Evolutionary conservation across 2,329 filamentous ascomycete species (phyloP), one percentile per base, ranked within the genome.

Genomic region (Zopfia rhizophila): DNA sequence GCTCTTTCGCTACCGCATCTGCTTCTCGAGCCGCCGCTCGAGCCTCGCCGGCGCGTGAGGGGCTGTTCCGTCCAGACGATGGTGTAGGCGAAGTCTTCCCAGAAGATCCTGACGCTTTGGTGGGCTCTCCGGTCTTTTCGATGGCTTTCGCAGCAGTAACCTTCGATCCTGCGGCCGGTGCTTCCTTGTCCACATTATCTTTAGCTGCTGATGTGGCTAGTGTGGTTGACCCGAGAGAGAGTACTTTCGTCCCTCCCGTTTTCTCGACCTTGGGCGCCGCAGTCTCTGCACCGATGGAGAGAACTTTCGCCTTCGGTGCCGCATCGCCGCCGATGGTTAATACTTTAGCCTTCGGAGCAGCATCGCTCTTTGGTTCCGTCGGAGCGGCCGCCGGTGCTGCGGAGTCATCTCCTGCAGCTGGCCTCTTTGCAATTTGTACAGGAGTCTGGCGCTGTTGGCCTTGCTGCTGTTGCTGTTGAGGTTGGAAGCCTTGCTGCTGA

Each of bases 61-160:
- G 91, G 68, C 90, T 96, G 25, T 88, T 91, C 39, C 91, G 85
- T 33, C 92, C 93, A 8, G 91, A 94, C 1, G 89, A 89, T 7
- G 90, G 89, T 4, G 88, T 83, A 13, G 93, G 90, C 1, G 91
- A 94, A 3, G 88, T 87, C 68, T 85, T 89, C 43, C 91, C 91
- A 40, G 72, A 73, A 83, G 60, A 45, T 16, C 60, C 50, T 38
- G 77, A 71, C 23, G 76, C 75, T 32, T 81, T 76, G 35, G 76
- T 75, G 7, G 82, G 77, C 69, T 92, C 87, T 42, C 91, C 90
- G 0, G 89, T 88, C 81, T 96, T 96, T 66, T 96, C 91, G 53
- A 97, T 90, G 7, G 93, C 92, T 75, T 97, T 97, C 38, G 85
- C 79, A 4, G 92, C 93, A 2, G 88, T 79, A n/a, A 89, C 86